phyloP scores from a whole-genome alignment of 1,284 basidiomycete genomes.

The Apiotrichum sp. region DNA sequence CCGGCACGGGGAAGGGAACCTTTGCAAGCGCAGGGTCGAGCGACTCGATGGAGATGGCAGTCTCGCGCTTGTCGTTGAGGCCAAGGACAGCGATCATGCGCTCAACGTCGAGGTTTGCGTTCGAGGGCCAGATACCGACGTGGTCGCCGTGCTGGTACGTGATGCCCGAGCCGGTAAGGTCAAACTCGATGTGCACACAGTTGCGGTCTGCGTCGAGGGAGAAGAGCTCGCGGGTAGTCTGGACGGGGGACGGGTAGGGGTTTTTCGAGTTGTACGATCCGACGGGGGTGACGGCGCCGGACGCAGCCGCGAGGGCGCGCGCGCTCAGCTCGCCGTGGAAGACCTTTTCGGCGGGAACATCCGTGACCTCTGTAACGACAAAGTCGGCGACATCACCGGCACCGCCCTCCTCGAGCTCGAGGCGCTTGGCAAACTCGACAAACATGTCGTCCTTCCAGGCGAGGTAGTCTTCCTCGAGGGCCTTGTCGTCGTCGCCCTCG shows the following conservation, averaged over 20 bases:
- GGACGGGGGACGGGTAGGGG: constrained; percentile 82
- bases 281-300: constrained; percentile 52
- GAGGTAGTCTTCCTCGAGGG: constrained; percentile 99
- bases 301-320: constrained; percentile 60
- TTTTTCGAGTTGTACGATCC: constrained; percentile 76
- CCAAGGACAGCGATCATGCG: constrained; percentile 82
- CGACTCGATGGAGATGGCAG: constrained; percentile 84
- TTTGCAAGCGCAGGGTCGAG: constrained; percentile 96
- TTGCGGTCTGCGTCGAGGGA: constrained; percentile 68
- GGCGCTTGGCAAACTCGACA: constrained; percentile 69
- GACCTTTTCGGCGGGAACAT: constrained; percentile 71
- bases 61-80: constrained; percentile 63
- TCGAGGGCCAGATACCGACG: constrained; percentile 93
- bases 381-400: constrained; percentile 96
- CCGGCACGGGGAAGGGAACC: constrained; percentile 96
- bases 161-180: constrained; percentile 89
- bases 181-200: constrained; percentile 92
- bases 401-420: constrained; percentile 91
- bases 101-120: constrained; percentile 85
- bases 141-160: constrained; percentile 99
- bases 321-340: constrained; percentile 88
- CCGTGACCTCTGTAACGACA: constrained; percentile 69
- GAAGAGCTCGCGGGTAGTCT: constrained; percentile 77
- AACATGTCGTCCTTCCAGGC: constrained; percentile 99
- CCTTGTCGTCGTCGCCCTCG: constrained; percentile 98